Evolutionary conservation across 176 grass and related monocot species (phyloP), one percentile per base, ranked within the genome.

Genomic region (Cenchrus fungigraminus): DNA sequence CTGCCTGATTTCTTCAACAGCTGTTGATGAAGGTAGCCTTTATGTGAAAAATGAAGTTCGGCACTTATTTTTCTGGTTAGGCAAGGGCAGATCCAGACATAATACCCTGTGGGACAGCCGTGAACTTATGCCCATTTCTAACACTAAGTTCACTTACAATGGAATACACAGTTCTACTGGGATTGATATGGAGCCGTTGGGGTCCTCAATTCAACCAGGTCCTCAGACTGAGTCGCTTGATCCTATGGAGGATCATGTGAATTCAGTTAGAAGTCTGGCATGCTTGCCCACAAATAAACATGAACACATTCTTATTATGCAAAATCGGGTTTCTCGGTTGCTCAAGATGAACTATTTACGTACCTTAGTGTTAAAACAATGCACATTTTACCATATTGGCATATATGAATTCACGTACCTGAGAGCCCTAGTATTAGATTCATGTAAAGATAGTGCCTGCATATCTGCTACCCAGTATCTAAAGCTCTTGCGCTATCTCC

Each of bases 401-500:
- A 29, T 60, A 60, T 12, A 50, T 8, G 34, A 53, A 4, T 88
- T 64, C 32, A 53, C 28, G 54, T 58, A 84, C 65, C 19, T 84
- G 12, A 76, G 82, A 32, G 46, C 60, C 44, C 50, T 84, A 8
- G 61, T 84, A 45, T 49, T 84, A 19, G n/a, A 76, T 75, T 76
- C 71, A 29, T 75, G 60, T 65, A 43, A 9, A 28, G 44, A 71
- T 71, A 53, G 52, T n/a, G 47, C 42, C 42, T 52, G 14, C 58
- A 73, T 70, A 79, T 34, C 45, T 73, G 80, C 64, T 32, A 84
- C 81, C 54, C 55, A 1, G 6, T 4, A 65, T 58, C 40, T 84
- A 60, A 85, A 73, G 74, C 77, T 77, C 66, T 52, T 86, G 40
- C 88, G 82, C 14, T 91, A 64, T 25, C 52, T 81, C 5, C 34